Evolutionary conservation across 768 basidiomycete genomes (phyloP), one percentile per base, ranked within the genome.

Genomic region (Strobilomyces dryophilus): DNA sequence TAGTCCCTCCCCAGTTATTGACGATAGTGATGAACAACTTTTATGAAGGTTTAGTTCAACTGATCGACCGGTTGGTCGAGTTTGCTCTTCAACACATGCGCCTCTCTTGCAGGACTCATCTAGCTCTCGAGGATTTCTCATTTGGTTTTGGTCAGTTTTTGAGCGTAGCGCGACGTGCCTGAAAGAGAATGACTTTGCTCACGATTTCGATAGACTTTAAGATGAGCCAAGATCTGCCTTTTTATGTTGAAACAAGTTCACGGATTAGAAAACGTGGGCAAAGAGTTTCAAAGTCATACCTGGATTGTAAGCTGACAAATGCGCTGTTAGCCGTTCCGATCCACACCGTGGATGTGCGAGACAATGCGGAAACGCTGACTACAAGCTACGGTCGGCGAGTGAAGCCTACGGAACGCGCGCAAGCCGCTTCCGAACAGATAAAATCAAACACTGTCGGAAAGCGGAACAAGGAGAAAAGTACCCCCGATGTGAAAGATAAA

Each of bases 211-310:
- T 24, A 68, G 67, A 68, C 39, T 65, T 68, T 34, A 52, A 27
- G 29, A 68, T 68, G 62, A 70, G 64, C 50, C 66, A 70, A 14
- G 62, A 68, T 20, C 27, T 68, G 15, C 66, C 69, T 10, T 68
- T 68, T 49, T 55, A 51, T 31, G 66, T 59, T 1, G 60, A 70
- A 21, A 57, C 66, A 21, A 55, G 58, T 43, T 64, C 60, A 24
- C 62, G 32, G 35, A 54, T 68, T 34, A 58, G 67, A 51, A 40
- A 68, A 58, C 56, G 67, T 70, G 48, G 26, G 66, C 12, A 12
- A n/a, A 35, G 18, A 40, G 31, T 12, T 42, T 45, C 40, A 29
- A 6, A 29, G 29, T 7, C 17, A n/a, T 36, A 14, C 42, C 24
- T 44, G 17, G 2, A 18, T 5, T 15, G 31, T 52, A 26, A 11